Evolutionary conservation across 2,329 filamentous ascomycete genomes (phyloP).

Genomic region (Alternaria sp.): DNA sequence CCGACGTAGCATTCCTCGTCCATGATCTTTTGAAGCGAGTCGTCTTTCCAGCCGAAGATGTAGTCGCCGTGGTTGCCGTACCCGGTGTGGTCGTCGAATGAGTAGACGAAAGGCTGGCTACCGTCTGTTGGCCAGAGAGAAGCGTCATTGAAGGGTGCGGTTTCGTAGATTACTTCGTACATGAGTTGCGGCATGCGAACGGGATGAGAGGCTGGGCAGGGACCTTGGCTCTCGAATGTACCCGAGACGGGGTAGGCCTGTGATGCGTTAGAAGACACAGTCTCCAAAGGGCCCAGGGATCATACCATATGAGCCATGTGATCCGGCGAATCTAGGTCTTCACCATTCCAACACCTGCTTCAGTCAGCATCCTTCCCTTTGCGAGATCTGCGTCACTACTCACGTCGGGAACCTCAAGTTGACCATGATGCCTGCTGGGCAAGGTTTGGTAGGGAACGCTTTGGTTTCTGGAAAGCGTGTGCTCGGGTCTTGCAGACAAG

Average conservation of each 20-base stretch:
- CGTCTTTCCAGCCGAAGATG: constrained; percentile 60
- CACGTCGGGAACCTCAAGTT: constrained; percentile 50
- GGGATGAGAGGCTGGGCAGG: constrained; percentile 59
- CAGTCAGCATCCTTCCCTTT: neutral
- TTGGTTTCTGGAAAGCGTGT: constrained; percentile 51
- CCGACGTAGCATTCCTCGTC: constrained; percentile 48
- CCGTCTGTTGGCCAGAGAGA: constrained; percentile 31
- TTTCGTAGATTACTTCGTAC: constrained; percentile 43
- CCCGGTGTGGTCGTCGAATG: constrained; percentile 51
- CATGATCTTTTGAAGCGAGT: constrained; percentile 53
- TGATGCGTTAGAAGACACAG: neutral
- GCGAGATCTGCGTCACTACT: neutral
- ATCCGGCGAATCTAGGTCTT: constrained; percentile 32
- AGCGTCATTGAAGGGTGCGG: constrained; percentile 40
- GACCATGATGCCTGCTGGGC: constrained; percentile 53
- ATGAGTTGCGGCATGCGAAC: constrained; percentile 32
- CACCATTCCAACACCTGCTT: constrained; percentile 53
- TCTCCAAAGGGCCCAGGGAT: neutral
- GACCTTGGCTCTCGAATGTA: constrained; percentile 49
- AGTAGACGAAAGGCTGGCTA: constrained; percentile 42
- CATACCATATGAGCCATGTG: constrained; percentile 30
- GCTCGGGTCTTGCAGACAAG: constrained; percentile 50
- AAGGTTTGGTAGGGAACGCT: constrained; percentile 50
- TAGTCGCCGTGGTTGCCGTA: constrained; percentile 61
- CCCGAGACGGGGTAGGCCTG: constrained; percentile 25